These are phyloP conservation scores for Ustilago tritici DNA, from an alignment of 1,284 basidiomycete genomes.

Conservation along the genomic window DNA sequence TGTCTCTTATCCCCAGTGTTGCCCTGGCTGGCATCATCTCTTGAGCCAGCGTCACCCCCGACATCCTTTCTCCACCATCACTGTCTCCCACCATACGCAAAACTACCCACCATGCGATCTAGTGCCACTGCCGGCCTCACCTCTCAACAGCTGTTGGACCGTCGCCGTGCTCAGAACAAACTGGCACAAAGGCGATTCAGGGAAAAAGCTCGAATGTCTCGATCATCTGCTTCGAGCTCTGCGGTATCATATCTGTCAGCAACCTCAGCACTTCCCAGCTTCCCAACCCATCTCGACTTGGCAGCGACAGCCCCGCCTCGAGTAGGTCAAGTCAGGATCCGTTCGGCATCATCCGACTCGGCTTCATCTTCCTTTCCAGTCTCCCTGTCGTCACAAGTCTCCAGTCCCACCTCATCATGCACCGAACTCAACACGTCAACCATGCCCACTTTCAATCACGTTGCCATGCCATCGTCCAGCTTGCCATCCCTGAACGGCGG, in stretches of 20 bases:
- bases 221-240: slow-evolving; percentile 14
- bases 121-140: slow-evolving; percentile 41
- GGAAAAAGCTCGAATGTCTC: slow-evolving; percentile 38
- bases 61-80: neutral
- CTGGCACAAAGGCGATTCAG: slow-evolving; percentile 48
- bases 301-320: slow-evolving; percentile 6
- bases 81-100: neutral
- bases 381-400: slow-evolving; percentile 25
- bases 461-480: neutral
- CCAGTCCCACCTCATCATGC: slow-evolving; percentile 31
- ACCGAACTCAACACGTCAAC: slow-evolving; percentile 33
- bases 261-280: slow-evolving; percentile 2
- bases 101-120: slow-evolving; percentile 31
- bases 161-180: slow-evolving; percentile 54
- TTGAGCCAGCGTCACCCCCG: neutral
- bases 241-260: slow-evolving; percentile 11
- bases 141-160: slow-evolving; percentile 49
- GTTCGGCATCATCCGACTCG: slow-evolving; percentile 35
- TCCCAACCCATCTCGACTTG: slow-evolving; percentile 26
- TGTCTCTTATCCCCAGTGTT: neutral
- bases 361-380: slow-evolving; percentile 12
- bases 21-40: slow-evolving; percentile 14
- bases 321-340: slow-evolving; percentile 1
- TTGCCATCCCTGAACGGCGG: neutral
- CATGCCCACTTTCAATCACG: slow-evolving; percentile 18